Conservation (phyloP, 768 basidiomycete genomes). For the Trametes sanguinea region DNA sequence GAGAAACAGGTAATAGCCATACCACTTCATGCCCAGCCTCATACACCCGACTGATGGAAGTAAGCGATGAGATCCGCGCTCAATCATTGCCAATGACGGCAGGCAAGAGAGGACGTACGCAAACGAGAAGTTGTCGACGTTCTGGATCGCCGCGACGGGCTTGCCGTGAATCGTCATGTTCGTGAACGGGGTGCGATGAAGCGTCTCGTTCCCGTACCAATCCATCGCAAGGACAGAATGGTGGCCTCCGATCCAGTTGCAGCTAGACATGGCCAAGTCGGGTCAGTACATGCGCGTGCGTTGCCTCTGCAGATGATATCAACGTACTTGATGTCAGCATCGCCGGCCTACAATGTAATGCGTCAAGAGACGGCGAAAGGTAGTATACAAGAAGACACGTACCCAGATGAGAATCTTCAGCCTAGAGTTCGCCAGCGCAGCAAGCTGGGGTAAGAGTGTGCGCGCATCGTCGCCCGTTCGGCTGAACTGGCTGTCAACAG, state of each 20-base stretch:
- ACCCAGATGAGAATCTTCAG: conserved; percentile 46
- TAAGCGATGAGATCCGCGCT: too few relatives aligned
- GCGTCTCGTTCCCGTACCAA: conserved; percentile 46
- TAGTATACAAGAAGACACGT: conserved; percentile 22
- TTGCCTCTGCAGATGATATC: too few relatives aligned
- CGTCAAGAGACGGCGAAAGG: conserved; percentile 20
- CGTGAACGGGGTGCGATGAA: conserved; percentile 43
- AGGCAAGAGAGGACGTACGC: conserved; percentile 45
- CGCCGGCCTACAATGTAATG: conserved; percentile 43
- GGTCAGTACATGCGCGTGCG: too few relatives aligned
- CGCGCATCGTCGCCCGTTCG: conserved; percentile 65
- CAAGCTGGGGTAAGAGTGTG: conserved; percentile 52
- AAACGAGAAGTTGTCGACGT: conserved; percentile 67
- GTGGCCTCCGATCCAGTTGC: conserved; percentile 44
- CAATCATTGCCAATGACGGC: neutral
- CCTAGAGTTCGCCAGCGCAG: conserved; percentile 44
- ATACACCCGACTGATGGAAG: too few relatives aligned
- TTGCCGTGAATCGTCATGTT: conserved; percentile 60
- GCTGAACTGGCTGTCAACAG: conserved; percentile 44
- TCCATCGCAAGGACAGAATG: conserved; percentile 45
- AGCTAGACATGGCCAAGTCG: conserved; percentile 20
- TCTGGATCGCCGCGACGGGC: conserved; percentile 61
- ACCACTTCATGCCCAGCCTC: conserved; percentile 66
- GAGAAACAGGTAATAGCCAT: conserved; percentile 18
- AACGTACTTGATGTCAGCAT: conserved; percentile 38